Evolutionary conservation across 768 basidiomycete species (phyloP).

Genomic region (Mycena vitilis): DNA sequence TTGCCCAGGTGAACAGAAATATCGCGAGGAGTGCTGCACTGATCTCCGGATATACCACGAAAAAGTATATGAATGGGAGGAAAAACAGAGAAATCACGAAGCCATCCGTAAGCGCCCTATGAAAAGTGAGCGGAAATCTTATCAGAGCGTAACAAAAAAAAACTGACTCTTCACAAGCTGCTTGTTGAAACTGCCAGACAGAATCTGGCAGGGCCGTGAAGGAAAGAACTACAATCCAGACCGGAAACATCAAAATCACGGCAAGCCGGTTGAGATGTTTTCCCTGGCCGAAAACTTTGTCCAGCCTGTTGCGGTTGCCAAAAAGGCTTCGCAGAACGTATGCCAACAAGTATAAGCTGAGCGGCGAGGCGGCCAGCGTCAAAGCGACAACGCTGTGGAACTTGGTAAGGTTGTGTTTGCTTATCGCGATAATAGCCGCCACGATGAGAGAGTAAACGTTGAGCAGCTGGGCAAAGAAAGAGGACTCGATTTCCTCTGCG

Average conservation of each 20-base stretch:
- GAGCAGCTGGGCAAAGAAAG: conserved; percentile 30
- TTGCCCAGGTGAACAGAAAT: conserved; percentile 13
- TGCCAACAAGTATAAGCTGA: conserved; percentile 24
- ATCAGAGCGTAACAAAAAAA: neutral
- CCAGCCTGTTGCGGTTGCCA: conserved; percentile 12
- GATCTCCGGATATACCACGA: conserved; percentile 9
- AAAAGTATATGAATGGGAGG: conserved; percentile 27
- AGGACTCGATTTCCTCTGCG: conserved; percentile 20
- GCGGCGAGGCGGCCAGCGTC: conserved; percentile 26
- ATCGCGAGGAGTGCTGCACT: neutral
- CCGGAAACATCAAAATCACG: conserved; percentile 21
- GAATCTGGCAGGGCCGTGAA: conserved; percentile 16
- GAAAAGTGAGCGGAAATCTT: neutral
- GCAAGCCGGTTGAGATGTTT: conserved; percentile 10
- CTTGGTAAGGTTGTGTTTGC: conserved; percentile 21
- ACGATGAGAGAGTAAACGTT: conserved; percentile 34
- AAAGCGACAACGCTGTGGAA: conserved; percentile 26
- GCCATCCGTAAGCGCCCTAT: conserved; percentile 8
- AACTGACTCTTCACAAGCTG: conserved; percentile 23
- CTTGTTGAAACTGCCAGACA: conserved; percentile 20
- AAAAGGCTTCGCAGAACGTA: conserved; percentile 25
- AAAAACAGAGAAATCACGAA: conserved; percentile 16
- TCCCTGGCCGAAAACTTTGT: conserved; percentile 24
- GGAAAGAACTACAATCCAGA: conserved; percentile 23
- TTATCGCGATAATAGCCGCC: conserved; percentile 27